A percentile compares a stretch with the other conserved stretches of the same genome.
Conservation (phyloP, 2,329 filamentous ascomycete genomes). For the Ascochyta clinopodiicola region DNA sequence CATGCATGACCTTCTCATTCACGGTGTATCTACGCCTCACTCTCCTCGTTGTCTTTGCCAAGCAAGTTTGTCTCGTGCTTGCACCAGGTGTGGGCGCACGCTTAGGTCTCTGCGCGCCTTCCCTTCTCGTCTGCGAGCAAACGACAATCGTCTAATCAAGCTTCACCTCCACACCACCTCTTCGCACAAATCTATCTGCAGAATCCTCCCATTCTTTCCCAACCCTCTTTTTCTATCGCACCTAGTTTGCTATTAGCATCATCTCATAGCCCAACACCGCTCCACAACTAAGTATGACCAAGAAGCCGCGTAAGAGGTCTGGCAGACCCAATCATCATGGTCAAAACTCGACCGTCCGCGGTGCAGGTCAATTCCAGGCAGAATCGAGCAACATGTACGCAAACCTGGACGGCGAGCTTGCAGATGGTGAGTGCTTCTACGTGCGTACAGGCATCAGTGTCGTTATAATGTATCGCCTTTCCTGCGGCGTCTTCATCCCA, state of each 20-base stretch:
- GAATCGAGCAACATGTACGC: conserved; percentile 17
- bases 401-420: conserved; percentile 1
- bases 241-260: too few species aligned
- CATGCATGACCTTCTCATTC: too few species aligned
- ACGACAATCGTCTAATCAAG: neutral
- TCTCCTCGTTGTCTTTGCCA: too few species aligned
- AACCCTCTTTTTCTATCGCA: neutral
- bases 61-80: neutral
- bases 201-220: neutral
- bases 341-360: neutral
- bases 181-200: neutral
- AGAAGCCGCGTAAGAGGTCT: conserved; percentile 1
- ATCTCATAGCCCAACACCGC: neutral
- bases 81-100: neutral
- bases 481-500: neutral
- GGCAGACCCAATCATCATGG: conserved; percentile 5
- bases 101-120: neutral
- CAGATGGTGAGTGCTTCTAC: conserved; percentile 17
- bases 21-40: too few species aligned
- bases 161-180: neutral
- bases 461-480: neutral
- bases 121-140: conserved; percentile 2
- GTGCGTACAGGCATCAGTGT: neutral
- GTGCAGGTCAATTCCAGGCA: neutral
- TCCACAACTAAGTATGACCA: conserved; percentile 19